phyloP scores from a whole-genome alignment of 2,329 filamentous ascomycete genomes.

The Xenosphaeropsis pyriputrescens region DNA sequence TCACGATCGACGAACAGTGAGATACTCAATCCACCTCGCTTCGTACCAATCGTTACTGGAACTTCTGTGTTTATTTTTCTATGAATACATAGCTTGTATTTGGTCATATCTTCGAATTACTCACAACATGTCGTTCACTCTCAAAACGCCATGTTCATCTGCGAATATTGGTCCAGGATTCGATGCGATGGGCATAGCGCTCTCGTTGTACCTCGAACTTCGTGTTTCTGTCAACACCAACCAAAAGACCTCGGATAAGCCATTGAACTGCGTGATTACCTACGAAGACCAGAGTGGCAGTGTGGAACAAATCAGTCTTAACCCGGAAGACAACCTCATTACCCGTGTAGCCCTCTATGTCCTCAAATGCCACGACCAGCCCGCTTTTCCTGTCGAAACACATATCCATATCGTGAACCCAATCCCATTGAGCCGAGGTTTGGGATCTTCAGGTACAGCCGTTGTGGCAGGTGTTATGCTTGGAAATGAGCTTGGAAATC shows the following conservation, averaged over 20 bases:
- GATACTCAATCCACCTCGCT: too few relatives aligned
- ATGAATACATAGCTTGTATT: too few relatives aligned
- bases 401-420: conserved; percentile 92
- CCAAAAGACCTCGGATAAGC: conserved; percentile 35
- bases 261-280: conserved; percentile 76
- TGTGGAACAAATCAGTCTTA: conserved; percentile 59
- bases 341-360: conserved; percentile 92
- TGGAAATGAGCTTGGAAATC: conserved; percentile 72
- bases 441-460: conserved; percentile 91
- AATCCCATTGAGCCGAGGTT: conserved; percentile 79
- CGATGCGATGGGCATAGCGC: conserved; percentile 89
- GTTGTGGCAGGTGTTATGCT: conserved; percentile 92
- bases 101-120: too few relatives aligned
- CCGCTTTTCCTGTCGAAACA: conserved; percentile 71
- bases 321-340: conserved; percentile 80
- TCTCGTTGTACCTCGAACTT: conserved; percentile 88
- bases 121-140: conserved; percentile 36
- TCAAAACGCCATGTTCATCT: conserved; percentile 82
- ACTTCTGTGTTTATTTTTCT: too few relatives aligned
- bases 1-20: too few relatives aligned
- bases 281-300: conserved; percentile 74
- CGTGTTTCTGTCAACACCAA: conserved; percentile 60
- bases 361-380: conserved; percentile 77
- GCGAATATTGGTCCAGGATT: conserved; percentile 97
- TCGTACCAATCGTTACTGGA: too few relatives aligned